These are phyloP conservation scores for Saccharata proteae DNA, from an alignment of 2,329 filamentous ascomycete genomes.

Conservation along the genomic window DNA sequence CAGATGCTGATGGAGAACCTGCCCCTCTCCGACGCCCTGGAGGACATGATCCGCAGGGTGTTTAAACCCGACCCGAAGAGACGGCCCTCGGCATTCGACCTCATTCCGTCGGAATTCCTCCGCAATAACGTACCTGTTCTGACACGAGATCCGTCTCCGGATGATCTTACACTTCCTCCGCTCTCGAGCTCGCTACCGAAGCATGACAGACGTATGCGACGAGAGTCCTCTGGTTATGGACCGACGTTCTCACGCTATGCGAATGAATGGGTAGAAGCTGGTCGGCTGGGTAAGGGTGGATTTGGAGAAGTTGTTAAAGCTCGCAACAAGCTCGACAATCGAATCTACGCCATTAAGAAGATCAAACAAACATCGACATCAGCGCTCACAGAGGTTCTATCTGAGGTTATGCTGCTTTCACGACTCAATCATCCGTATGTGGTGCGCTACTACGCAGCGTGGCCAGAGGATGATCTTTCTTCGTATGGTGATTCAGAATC, in stretches of 20 bases:
- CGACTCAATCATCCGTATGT: conserved; percentile 79
- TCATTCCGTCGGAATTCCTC: conserved; percentile 47
- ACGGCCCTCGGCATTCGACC: conserved; percentile 67
- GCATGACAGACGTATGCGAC: conserved; percentile 20
- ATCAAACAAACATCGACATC: conserved; percentile 71
- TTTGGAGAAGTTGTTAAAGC: conserved; percentile 96
- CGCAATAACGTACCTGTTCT: conserved; percentile 36
- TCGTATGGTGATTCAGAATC: conserved; percentile 29
- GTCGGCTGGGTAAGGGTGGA: conserved; percentile 78
- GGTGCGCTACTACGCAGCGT: conserved; percentile 89
- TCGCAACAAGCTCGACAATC: conserved; percentile 83
- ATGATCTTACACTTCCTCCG: conserved; percentile 10
- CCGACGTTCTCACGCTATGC: conserved; percentile 58
- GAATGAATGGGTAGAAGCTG: conserved; percentile 84
- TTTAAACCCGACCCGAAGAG: conserved; percentile 80
- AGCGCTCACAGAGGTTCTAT: conserved; percentile 65
- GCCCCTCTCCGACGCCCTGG: conserved; percentile 59
- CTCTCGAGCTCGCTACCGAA: conserved; percentile 11
- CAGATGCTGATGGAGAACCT: conserved; percentile 59
- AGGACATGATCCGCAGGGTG: conserved; percentile 70
- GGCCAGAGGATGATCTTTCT: conserved; percentile 59
- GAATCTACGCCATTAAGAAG: conserved; percentile 94
- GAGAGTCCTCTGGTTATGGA: conserved; percentile 22
- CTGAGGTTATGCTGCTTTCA: conserved; percentile 81
- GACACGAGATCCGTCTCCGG: conserved; percentile 17